These are phyloP conservation scores for Adansonia rubrostipa DNA, from an alignment of 441 rosid species.

Conservation along the genomic window DNA sequence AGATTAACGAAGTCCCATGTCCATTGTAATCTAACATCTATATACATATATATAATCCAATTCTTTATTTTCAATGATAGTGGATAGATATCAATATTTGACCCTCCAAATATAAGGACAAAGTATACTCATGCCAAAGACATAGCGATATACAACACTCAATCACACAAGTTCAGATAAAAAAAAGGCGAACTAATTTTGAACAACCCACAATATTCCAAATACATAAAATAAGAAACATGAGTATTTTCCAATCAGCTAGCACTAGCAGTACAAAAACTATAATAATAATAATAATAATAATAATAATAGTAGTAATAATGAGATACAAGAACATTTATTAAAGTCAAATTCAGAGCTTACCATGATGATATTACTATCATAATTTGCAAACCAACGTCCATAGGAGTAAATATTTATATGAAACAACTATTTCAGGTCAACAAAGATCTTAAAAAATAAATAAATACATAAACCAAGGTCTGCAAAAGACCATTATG, in stretches of 20 bases:
- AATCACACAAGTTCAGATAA: neutral
- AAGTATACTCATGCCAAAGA: neutral
- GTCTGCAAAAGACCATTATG: neutral
- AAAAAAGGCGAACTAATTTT: neutral
- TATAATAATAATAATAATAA: neutral
- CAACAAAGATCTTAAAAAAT: neutral
- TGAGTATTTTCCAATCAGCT: neutral
- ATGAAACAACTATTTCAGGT: neutral
- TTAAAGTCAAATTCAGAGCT: neutral
- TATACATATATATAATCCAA: neutral
- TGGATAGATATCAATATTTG: neutral
- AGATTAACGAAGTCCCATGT: neutral
- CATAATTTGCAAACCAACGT: neutral
- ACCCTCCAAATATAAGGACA: neutral
- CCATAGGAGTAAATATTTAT: neutral
- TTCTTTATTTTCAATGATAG: neutral
- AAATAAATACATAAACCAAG: neutral
- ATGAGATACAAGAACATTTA: neutral
- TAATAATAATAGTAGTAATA: neutral
- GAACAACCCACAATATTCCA: neutral
- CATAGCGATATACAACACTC: neutral
- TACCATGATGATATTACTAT: neutral
- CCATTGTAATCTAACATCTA: neutral
- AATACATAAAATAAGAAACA: neutral
- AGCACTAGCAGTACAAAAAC: neutral